phyloP scores from a whole-genome alignment of 768 basidiomycete species.

The Sarcodon aspratus region DNA sequence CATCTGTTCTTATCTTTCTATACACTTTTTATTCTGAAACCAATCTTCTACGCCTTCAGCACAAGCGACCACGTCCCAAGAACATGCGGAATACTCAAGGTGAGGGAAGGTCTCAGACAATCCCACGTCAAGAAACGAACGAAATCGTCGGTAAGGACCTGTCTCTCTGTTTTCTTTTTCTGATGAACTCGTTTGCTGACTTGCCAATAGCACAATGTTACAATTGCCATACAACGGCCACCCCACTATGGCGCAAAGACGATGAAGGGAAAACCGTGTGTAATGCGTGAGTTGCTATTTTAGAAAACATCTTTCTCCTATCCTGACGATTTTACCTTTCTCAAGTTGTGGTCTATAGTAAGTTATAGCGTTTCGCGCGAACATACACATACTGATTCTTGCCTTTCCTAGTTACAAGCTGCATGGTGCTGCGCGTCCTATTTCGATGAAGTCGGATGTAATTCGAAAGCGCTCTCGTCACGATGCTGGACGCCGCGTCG shows the following conservation, averaged over 20 bases:
- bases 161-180: background rate
- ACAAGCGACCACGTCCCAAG: conserved; percentile 83
- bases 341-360: conserved; percentile 68
- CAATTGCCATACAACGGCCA: conserved; percentile 84
- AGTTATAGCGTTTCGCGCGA: conserved; percentile 15
- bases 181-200: background rate
- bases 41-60: conserved; percentile 27
- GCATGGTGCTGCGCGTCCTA: conserved; percentile 76
- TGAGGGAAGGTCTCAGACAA: conserved; percentile 48
- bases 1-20: background rate
- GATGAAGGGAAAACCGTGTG: conserved; percentile 88
- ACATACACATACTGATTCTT: conserved; percentile 2
- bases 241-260: conserved; percentile 84
- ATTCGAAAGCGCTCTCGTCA: conserved; percentile 82
- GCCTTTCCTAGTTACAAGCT: conserved; percentile 49
- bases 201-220: conserved; percentile 61
- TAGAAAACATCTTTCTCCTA: conserved; percentile 1
- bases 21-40: conserved; percentile 2
- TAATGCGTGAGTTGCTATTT: conserved; percentile 55
- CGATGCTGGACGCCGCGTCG: conserved; percentile 53
- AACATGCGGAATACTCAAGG: conserved; percentile 73
- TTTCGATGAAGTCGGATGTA: conserved; percentile 87
- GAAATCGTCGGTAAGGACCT: conserved; percentile 56
- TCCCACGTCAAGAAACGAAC: background rate
- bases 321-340: conserved; percentile 4